phyloP scores from a whole-genome alignment of 345 rosid genomes.

The Litchi chinensis region DNA sequence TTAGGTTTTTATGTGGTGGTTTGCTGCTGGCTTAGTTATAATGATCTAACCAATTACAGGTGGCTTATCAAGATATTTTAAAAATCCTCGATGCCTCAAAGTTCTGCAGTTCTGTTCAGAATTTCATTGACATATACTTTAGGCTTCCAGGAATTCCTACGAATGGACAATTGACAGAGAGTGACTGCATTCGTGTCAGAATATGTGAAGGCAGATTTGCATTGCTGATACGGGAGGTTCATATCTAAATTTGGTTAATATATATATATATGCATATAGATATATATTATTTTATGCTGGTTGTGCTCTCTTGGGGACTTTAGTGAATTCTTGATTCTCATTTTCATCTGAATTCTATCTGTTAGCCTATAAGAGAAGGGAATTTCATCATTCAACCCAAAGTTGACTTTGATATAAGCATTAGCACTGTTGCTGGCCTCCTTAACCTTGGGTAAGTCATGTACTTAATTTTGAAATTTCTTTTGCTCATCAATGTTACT shows the following conservation, averaged over 20 bases:
- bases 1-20: background rate
- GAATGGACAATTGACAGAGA: conserved; percentile 82
- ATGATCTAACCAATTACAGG: conserved; percentile 48
- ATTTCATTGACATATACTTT: conserved; percentile 85
- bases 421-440: conserved; percentile 97
- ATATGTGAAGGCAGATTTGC: conserved; percentile 99
- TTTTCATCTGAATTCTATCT: conserved; percentile 29
- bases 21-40: conserved; percentile 20
- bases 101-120: conserved; percentile 91
- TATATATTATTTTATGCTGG: conserved; percentile 5
- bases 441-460: conserved; percentile 92
- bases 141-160: conserved; percentile 86
- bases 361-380: conserved; percentile 97
- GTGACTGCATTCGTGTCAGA: conserved; percentile 97
- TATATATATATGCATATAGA: conserved; percentile 8
- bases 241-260: conserved; percentile 25
- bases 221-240: conserved; percentile 91
- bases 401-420: conserved; percentile 98
- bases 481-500: conserved; percentile 14
- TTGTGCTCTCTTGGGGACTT: conserved; percentile 21
- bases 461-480: conserved; percentile 7
- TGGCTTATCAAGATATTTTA: conserved; percentile 80
- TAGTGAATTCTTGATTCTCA: conserved; percentile 22
- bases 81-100: conserved; percentile 80
- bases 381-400: conserved; percentile 98